These are phyloP conservation scores for Sinapis alba DNA, from an alignment of 441 rosid genomes.

Conservation along the genomic window DNA sequence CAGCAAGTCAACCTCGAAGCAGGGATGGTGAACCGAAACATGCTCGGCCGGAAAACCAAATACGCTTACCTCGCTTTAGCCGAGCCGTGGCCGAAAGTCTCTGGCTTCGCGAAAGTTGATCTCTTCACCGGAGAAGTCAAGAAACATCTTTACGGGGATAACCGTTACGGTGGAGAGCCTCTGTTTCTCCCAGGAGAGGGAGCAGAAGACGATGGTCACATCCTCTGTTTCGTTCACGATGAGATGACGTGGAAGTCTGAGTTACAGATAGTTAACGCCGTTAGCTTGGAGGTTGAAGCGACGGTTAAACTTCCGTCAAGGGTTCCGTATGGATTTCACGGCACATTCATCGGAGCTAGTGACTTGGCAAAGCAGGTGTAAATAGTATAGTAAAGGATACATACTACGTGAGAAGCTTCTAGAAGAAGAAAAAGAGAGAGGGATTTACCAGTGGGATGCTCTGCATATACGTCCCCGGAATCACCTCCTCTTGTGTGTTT, in stretches of 20 bases:
- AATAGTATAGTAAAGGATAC: conserved; percentile 9
- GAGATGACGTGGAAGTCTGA: conserved; percentile 69
- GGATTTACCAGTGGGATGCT: conserved; percentile 43
- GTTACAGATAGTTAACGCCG: conserved; percentile 67
- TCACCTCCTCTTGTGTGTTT: conserved; percentile 32
- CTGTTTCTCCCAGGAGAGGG: conserved; percentile 58
- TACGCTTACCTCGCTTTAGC: conserved; percentile 74
- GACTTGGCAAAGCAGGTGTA: conserved; percentile 55
- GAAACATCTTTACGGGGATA: conserved; percentile 55
- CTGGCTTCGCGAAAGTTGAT: conserved; percentile 80
- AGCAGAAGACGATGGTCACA: conserved; percentile 58
- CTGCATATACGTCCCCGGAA: conserved; percentile 50
- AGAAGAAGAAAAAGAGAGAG: conserved; percentile 29
- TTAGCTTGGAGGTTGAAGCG: conserved; percentile 58
- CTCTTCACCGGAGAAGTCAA: conserved; percentile 55
- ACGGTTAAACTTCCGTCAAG: conserved; percentile 64
- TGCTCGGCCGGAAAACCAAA: conserved; percentile 62
- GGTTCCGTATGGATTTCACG: conserved; percentile 86
- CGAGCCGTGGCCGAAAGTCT: conserved; percentile 86
- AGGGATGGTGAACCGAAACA: conserved; percentile 76
- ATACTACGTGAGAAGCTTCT: conserved; percentile 29
- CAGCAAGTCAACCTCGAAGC: conserved; percentile 71
- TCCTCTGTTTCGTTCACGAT: conserved; percentile 68
- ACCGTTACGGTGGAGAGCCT: conserved; percentile 77
- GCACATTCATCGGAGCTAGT: conserved; percentile 55